Base-by-base conservation (phyloP, 352 stramenopile genomes). In the Pythium aristosporum region DNA sequence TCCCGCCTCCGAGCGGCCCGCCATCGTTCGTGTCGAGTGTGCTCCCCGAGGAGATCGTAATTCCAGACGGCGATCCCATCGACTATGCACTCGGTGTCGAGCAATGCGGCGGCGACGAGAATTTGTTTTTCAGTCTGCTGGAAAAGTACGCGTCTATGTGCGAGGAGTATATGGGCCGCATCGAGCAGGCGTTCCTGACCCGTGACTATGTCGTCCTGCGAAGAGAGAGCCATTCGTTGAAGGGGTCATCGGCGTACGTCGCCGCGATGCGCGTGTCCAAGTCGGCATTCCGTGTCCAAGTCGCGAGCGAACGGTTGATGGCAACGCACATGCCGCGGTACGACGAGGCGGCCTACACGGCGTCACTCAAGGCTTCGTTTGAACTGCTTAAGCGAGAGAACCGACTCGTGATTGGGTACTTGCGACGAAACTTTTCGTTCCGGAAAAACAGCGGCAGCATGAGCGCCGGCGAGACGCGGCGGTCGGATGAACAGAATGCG, bases 171-270 rank as follows among this genome's bases (percentile, higher is more conserved):
- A 88, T 95, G 78, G 70, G 71, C 28, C 82, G 80, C 21, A 92
- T 95, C 42, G 82, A 93, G 37, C 74, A 74, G 25, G 78, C 81
- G 10, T 92, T 83, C 62, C 47, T 62, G 13, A 65, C 60, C 2
- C 61, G 64, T 13, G 80, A 95, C 60, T 91, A 80, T 55, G 66
- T 86, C 3, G 77, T 88, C 12, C 65, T 95, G 25, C 74, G 85
- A 5, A 80, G 84, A 5, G 85, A 93, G 61, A 89, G 81, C 54
- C 87, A 95, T 61, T 95, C 87, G 12, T 64, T 95, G n/a, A 95
- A 95, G 64, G 86, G 87, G n/a, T 92, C 83, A 8, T 93, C 87
- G 1, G 87, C 87, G 11, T 95, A 95, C 46, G 85, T 93, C 2
- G 87, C 87, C 9, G 87, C 87, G 1, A 79, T 92, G 75, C 81